Conservation (phyloP, 2,329 filamentous ascomycete species). For the Phyllosticta citrichinensis region DNA sequence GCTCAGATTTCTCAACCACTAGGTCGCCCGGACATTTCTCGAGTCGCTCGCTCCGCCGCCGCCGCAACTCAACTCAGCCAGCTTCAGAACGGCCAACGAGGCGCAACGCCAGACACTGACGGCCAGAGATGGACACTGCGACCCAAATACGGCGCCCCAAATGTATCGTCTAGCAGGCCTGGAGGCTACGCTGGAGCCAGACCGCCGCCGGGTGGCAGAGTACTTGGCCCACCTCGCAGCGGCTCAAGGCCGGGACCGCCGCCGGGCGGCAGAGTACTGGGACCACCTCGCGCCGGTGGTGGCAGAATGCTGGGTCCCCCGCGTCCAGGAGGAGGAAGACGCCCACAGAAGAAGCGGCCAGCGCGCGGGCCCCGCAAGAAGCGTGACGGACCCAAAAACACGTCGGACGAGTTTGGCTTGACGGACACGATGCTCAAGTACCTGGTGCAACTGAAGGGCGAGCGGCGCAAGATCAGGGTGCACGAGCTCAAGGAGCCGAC, state of each 20-base stretch:
- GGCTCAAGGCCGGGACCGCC: not conserved
- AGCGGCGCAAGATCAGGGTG: not conserved
- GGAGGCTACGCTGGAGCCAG: not conserved
- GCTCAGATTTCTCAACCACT: not conserved
- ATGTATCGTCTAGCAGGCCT: not conserved
- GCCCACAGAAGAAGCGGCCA: not conserved
- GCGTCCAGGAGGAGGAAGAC: not conserved
- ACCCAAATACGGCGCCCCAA: not conserved
- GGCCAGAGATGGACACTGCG: not conserved
- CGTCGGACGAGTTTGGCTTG: not conserved
- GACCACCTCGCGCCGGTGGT: not conserved
- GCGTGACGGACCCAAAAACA: not conserved
- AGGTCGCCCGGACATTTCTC: not conserved
- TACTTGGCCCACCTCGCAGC: not conserved
- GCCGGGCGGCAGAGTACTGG: not conserved
- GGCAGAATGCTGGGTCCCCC: not conserved
- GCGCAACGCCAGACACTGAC: not conserved
- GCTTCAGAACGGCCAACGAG: not conserved
- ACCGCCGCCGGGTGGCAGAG: not conserved
- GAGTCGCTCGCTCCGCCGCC: not conserved
- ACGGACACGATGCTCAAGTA: slow-evolving; percentile 3
- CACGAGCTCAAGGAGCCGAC: not conserved
- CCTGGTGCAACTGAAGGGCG: slow-evolving; percentile 1
- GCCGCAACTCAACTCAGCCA: not conserved
- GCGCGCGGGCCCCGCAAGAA: not conserved